phyloP scores from a whole-genome alignment of 768 basidiomycete species.

The Tylopilus intermedius region DNA sequence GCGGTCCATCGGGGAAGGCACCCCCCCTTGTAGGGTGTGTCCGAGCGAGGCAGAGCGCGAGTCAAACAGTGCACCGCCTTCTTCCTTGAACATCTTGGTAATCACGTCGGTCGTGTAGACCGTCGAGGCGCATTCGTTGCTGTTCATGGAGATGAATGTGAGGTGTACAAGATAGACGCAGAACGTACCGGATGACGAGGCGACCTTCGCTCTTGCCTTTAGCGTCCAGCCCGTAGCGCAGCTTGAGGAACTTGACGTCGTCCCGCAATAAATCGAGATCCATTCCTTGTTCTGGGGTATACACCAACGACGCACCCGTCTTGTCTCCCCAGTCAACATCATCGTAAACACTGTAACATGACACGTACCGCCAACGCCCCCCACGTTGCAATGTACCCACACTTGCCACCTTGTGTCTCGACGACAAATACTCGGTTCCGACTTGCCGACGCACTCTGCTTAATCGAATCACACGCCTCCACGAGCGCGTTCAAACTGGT shows the following conservation, averaged over 20 bases:
- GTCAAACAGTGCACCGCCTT: slow-evolving; percentile 90
- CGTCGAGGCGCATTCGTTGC: slow-evolving; percentile 79
- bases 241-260: slow-evolving; percentile 86
- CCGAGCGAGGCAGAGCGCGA: slow-evolving; percentile 93
- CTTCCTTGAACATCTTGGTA: slow-evolving; percentile 91
- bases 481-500: slow-evolving; percentile 98
- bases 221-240: slow-evolving; percentile 77
- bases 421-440: slow-evolving; percentile 95
- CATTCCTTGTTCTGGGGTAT: slow-evolving; percentile 91
- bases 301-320: slow-evolving; percentile 90
- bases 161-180: neutral
- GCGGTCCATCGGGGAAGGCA: slow-evolving; percentile 93
- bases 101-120: slow-evolving; percentile 91
- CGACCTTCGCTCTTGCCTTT: slow-evolving; percentile 92
- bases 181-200: slow-evolving; percentile 77
- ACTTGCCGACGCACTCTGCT: slow-evolving; percentile 96
- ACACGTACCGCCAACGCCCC: slow-evolving; percentile 87
- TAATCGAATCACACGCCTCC: slow-evolving; percentile 96
- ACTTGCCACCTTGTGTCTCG: slow-evolving; percentile 95
- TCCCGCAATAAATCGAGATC: slow-evolving; percentile 71
- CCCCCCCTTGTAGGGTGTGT: slow-evolving; percentile 93
- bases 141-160: slow-evolving; percentile 23
- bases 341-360: neutral
- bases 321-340: slow-evolving; percentile 25
- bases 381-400: slow-evolving; percentile 92